A percentile compares a stretch with the other conserved stretches of the same genome.
Conservation (phyloP, 306 rosid genomes). For the Crataegus laevigata region DNA sequence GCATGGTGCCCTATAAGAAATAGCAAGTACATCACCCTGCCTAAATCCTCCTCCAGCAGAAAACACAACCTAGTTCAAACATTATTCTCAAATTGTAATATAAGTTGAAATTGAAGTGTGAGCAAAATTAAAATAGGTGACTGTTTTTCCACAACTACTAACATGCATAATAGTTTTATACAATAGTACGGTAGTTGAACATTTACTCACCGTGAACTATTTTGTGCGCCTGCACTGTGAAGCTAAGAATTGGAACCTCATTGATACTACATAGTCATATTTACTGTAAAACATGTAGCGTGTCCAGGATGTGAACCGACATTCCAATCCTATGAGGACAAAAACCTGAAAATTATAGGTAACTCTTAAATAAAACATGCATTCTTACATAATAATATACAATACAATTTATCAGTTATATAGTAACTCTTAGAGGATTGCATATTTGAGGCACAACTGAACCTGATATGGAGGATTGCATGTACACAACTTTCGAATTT, state of each 20-base stretch:
- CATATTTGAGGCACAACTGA: too few relatives aligned
- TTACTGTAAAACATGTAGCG: conserved; percentile 76
- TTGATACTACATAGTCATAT: conserved; percentile 51
- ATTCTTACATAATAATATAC: background rate
- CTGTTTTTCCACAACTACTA: background rate
- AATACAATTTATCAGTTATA: background rate
- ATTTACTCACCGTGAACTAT: conserved; percentile 72
- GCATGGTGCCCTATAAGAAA: conserved; percentile 70
- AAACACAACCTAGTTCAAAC: conserved; percentile 7
- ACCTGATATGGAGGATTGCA: too few relatives aligned
- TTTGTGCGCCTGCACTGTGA: conserved; percentile 69
- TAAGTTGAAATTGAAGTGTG: background rate
- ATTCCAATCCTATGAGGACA: conserved; percentile 80
- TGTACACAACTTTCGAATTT: too few relatives aligned
- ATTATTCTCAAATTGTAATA: conserved; percentile 2
- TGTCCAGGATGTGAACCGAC: conserved; percentile 73
- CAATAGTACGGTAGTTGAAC: background rate
- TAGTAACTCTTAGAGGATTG: too few relatives aligned
- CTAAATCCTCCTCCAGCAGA: conserved; percentile 71
- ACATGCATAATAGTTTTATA: background rate
- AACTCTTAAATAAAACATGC: background rate
- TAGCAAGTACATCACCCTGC: conserved; percentile 68
- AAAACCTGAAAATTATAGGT: conserved; percentile 60
- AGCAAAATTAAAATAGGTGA: background rate
- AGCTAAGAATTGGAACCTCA: conserved; percentile 83